Base-by-base conservation (phyloP, 2,329 filamentous ascomycete species). In the Geoglossum cookeanum region DNA sequence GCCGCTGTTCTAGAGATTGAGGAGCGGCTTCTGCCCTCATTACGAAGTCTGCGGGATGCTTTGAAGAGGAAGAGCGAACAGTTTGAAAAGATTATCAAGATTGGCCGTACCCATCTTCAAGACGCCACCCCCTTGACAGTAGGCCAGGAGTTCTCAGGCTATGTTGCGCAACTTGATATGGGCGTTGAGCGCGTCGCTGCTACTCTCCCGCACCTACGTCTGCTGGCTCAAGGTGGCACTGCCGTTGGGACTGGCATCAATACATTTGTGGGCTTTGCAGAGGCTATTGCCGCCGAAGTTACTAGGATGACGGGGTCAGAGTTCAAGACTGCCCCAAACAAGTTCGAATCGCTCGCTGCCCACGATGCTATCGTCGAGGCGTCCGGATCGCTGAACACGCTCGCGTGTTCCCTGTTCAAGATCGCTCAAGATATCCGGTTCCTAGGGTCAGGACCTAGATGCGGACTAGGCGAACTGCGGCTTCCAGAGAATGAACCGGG, bases 401-500 rank as follows among this genome's bases (percentile, higher is more conserved):
- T 97, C 59, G 90, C 92, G 52, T 76, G 78, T 60, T 95, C 90
- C 56, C 83, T 98, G 57, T 94, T 87, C 80, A 97, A 98, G 79
- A 95, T 98, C 66, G 92, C 91, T 9, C 90, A 98, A 75, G 92
- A 97, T 70, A 88, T 98, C 68, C 85, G 92, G 67, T 97, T 95
- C 76, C 86, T 97, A 56, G 92, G 92, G 65, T 94, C 87, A 63
- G 92, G 92, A 15, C 92, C 92, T 58, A 88, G 92, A 59, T 97
- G 92, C 72, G 92, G 92, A 67, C 84, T 97, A 27, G 91, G 90
- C 63, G 92, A 98, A 76, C 80, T 98, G 61, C 80, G 80, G 67
- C 81, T 98, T 55, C 92, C 92, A 30, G 92, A 98, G 76, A 98
- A 98, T 75, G 92, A 98, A 77, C 92, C 92, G 37, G 91, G 91